Base-by-base conservation (phyloP, 2,329 filamentous ascomycete species). In the Colletotrichum ledebouriae region DNA sequence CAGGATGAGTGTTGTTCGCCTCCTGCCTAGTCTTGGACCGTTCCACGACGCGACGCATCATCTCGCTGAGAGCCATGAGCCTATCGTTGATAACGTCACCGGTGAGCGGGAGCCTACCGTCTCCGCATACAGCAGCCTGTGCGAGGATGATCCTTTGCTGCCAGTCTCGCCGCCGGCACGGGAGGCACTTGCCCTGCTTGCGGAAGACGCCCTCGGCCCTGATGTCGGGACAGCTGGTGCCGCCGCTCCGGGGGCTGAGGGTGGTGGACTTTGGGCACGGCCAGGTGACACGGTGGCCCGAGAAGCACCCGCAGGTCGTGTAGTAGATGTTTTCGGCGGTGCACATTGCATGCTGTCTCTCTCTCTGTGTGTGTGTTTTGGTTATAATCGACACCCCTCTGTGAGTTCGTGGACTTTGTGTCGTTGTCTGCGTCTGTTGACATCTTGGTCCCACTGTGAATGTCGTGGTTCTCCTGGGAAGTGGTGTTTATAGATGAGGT, bases 241-340 rank as follows among this genome's bases (percentile, higher is more conserved):
- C 49, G 29, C 37, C 13, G 47, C 47, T 13, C 47, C 47, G 47
- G 10, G 25, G 44, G 20, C n/a, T 9, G n/a, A 17, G 7, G 29
- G 22, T 13, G 25, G 49, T 20, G 25, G 59, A 42, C 20, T 55
- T 56, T 20, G 34, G 47, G 33, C 69, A 71, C 7, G 34, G 11
- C 52, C 44, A 63, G 37, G 41, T 17, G 62, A 71, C 44, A 42
- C 25, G 66, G 15, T 47, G 59, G 20, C 69, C 63, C 5, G 44
- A 39, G 52, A 59, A 71, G 58, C 69, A 71, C 29, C 69, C 62
- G 41, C 69, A 71, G 17, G 34, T n/a, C 20, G 37, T 39, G 55
- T 60, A 63, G 55, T 70, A 67, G 29, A 67, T 39, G 59, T 70
- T 70, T 52, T 71, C 69, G 11, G 62, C 69, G 34, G 57, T 37